These are phyloP conservation scores for Solanum pinnatisectum DNA, from an alignment of 257 asterid genomes.

Conservation along the genomic window DNA sequence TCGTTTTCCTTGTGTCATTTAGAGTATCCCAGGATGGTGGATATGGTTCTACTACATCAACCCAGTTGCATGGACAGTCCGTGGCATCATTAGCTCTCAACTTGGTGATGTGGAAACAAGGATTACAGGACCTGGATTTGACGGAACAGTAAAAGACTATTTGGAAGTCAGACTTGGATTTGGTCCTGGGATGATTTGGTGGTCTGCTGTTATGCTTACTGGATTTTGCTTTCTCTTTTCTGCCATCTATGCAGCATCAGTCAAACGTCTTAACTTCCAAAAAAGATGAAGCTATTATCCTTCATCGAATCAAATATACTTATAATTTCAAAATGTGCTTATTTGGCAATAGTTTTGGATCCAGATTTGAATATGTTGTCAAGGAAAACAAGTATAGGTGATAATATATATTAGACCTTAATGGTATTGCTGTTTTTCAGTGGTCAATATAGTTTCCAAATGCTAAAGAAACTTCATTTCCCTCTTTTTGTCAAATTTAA, in stretches of 20 bases:
- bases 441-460: not conserved
- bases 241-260: not conserved
- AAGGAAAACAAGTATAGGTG: not conserved
- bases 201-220: not conserved
- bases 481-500: not conserved
- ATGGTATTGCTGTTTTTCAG: not conserved
- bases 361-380: not conserved
- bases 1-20: not conserved
- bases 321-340: not conserved
- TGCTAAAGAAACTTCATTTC: not conserved
- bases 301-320: not conserved
- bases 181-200: not conserved
- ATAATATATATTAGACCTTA: not conserved
- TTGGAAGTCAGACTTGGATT: not conserved
- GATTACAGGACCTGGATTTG: constrained; percentile 37
- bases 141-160: constrained; percentile 51
- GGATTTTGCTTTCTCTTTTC: not conserved
- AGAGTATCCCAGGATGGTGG: constrained; percentile 88
- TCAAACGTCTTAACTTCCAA: not conserved
- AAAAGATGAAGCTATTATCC: not conserved
- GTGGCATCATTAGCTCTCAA: constrained; percentile 71
- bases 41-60: constrained; percentile 79
- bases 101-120: constrained; percentile 62
- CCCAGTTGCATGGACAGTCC: constrained; percentile 66
- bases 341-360: not conserved